Evolutionary conservation across 192 early-diverging fungal species (phyloP), one percentile per base, ranked within the genome.

Genomic region (Coemansia sp.): DNA sequence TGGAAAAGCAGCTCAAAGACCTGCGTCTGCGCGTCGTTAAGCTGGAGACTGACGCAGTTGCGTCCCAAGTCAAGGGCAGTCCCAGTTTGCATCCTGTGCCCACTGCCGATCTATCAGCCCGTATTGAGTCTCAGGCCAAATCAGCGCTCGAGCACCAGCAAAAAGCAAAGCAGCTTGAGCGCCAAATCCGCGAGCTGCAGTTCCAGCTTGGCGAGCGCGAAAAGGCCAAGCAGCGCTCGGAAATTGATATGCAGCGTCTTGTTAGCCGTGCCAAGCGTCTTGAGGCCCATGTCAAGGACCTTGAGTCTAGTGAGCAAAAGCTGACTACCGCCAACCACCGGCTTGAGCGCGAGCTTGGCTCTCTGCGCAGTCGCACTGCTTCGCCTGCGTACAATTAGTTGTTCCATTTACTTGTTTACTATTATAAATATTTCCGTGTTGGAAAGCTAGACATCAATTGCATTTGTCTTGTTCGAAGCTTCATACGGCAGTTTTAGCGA

Each of bases 1-100:
- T 94, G n/a, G 93, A 96, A 67, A 94, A 92, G 74, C 86, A 89
- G 61, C 77, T 92, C 54, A 92, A 92, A 66, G 90, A 93, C 72
- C 82, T 94, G 47, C 85, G 86, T 23, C 79, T 86, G 29, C 87
- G 90, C 7, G 75, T 94, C 25, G 76, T 90, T 53, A 92, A 91
- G 50, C 78, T 94, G 37, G 94, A 96, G 68, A 75, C 86, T 1
- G 82, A 84, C 21, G 84, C 83, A 15, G 75, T 88, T 14, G 84
- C 86, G 17, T 84, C 84, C 35, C 84, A 84, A 21, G 79, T 85
- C 29, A 78, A 76, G 4, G 83, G 82, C 51, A 79, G 72, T 38
- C 85, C 79, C 53, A 82, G 88, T 38, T 53, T 70, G 63, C 68
- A 57, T n/a, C 76, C 72, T 2, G 63, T 83, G 22, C 68, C 69